phyloP scores from a whole-genome alignment of 495 filamentous ascomycete genomes.

The Neurospora cerealis region DNA sequence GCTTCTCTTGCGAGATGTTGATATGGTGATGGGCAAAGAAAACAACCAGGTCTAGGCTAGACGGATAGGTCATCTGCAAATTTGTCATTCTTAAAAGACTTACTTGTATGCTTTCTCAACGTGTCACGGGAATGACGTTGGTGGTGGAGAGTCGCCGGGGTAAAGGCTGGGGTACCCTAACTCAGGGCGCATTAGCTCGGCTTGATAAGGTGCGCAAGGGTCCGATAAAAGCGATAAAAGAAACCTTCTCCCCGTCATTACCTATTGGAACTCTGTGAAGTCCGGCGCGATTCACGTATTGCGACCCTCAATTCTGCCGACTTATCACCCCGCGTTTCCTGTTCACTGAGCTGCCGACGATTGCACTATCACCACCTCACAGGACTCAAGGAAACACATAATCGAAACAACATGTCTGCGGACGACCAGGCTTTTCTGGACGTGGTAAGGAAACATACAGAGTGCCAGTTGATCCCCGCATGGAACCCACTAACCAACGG shows the following conservation, averaged over 20 bases:
- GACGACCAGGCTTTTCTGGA: conserved; percentile 56
- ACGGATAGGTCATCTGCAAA: not conserved
- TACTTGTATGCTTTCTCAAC: not conserved
- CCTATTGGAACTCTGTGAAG: not conserved
- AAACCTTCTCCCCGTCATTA: not conserved
- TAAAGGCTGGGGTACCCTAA: not conserved
- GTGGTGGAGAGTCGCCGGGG: not conserved
- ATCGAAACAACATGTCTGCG: conserved; percentile 39
- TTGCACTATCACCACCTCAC: not conserved
- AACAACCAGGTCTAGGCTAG: not conserved
- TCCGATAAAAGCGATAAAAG: not conserved
- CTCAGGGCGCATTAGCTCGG: not conserved
- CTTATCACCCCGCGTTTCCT: not conserved
- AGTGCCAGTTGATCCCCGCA: not conserved
- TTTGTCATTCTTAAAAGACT: not conserved
- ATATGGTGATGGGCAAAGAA: not conserved
- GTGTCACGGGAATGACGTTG: not conserved
- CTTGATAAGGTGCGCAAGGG: not conserved
- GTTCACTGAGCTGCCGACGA: not conserved
- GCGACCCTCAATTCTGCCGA: not conserved
- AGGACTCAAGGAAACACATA: not conserved
- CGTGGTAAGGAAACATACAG: conserved; percentile 32
- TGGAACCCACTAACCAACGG: not conserved
- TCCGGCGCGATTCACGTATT: not conserved
- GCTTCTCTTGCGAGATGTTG: not conserved